Evolutionary conservation across 495 filamentous ascomycete species (phyloP).

Genomic region (Acidomyces sp.): DNA sequence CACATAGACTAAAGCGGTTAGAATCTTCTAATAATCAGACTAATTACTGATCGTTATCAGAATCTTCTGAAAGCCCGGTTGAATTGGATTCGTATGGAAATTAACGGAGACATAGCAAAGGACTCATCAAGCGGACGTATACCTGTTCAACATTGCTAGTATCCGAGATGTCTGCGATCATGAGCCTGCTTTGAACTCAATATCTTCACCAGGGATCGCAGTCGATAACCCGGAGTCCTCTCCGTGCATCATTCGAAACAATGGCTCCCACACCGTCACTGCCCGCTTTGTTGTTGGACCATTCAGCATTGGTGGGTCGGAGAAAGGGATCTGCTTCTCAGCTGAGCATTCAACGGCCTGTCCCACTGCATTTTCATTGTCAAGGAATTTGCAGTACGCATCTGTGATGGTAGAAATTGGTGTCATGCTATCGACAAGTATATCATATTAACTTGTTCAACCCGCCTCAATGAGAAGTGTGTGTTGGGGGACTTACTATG

Average conservation of each 20-base stretch:
- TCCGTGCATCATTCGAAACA: slow-evolving; percentile 31
- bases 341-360: slow-evolving; percentile 30
- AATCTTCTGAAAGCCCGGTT: too few relatives aligned
- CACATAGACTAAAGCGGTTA: too few relatives aligned
- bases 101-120: too few relatives aligned
- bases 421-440: slow-evolving; percentile 21
- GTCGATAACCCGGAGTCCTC: slow-evolving; percentile 29
- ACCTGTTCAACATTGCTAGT: too few relatives aligned
- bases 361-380: slow-evolving; percentile 23
- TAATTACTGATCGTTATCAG: too few relatives aligned
- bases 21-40: too few relatives aligned
- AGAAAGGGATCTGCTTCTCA: slow-evolving; percentile 24
- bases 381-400: slow-evolving; percentile 27
- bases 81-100: too few relatives aligned
- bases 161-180: too few relatives aligned
- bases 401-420: slow-evolving; percentile 26
- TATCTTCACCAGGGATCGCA: slow-evolving; percentile 22
- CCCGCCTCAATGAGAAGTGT: background rate
- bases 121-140: too few relatives aligned
- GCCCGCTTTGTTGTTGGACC: slow-evolving; percentile 24
- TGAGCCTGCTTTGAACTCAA: too few relatives aligned
- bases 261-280: slow-evolving; percentile 30
- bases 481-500: slow-evolving; percentile 12
- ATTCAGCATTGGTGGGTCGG: slow-evolving; percentile 25
- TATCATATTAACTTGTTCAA: too few relatives aligned